These are phyloP conservation scores for Zoysia pacifica DNA, from an alignment of 176 grass and related monocot genomes.

Conservation along the genomic window DNA sequence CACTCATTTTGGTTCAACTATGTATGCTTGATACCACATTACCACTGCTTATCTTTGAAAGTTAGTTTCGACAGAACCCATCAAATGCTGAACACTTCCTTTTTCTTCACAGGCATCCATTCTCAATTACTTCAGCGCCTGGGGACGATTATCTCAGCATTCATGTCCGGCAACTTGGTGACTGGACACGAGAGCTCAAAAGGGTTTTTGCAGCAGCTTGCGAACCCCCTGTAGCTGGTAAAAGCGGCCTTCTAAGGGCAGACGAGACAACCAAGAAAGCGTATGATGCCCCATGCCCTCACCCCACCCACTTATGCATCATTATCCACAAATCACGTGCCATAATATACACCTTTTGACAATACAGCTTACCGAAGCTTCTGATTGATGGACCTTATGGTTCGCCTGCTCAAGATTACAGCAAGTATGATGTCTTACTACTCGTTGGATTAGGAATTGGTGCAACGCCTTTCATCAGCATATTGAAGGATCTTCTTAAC, in stretches of 20 bases:
- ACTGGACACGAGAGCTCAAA: conserved; percentile 94
- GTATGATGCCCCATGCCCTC: conserved; percentile 36
- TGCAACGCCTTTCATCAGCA: conserved; percentile 98
- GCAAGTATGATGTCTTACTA: conserved; percentile 94
- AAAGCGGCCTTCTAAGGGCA: conserved; percentile 92
- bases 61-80: background rate
- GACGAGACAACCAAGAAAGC: conserved; percentile 91
- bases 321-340: conserved; percentile 25
- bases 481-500: conserved; percentile 97
- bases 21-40: background rate
- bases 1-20: conserved; percentile 8
- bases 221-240: conserved; percentile 79
- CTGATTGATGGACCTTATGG: conserved; percentile 97
- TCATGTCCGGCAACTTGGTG: conserved; percentile 94
- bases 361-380: conserved; percentile 92
- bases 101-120: conserved; percentile 78
- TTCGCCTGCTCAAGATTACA: conserved; percentile 92
- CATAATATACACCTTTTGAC: conserved; percentile 12
- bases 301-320: conserved; percentile 1
- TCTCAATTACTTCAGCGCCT: conserved; percentile 97
- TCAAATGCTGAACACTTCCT: conserved; percentile 22
- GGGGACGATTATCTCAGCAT: conserved; percentile 91
- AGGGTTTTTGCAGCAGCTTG: conserved; percentile 87
- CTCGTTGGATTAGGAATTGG: conserved; percentile 98
- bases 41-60: conserved; percentile 10